Evolutionary conservation across 106 monocot genomes (phyloP).

Genomic region (Dioscorea dumetorum): DNA sequence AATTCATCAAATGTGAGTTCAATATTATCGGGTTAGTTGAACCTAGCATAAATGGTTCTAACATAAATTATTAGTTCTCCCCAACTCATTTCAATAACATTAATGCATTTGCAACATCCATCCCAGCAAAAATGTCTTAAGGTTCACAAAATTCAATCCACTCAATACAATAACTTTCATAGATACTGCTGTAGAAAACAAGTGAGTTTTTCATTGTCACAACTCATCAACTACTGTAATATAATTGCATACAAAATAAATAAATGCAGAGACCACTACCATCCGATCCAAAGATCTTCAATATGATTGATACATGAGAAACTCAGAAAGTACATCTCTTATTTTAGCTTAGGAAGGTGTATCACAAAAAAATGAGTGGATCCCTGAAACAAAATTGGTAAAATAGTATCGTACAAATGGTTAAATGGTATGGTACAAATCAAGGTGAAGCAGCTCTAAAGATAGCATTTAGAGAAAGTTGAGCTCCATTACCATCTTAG

Average conservation of each 20-base stretch:
- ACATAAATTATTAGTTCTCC: too few relatives aligned
- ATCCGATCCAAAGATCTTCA: background rate
- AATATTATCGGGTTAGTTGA: too few relatives aligned
- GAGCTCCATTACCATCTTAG: conserved; percentile 9
- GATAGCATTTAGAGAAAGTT: background rate
- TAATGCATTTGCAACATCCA: too few relatives aligned
- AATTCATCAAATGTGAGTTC: too few relatives aligned
- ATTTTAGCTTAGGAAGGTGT: background rate
- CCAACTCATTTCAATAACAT: background rate
- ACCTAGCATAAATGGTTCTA: too few relatives aligned
- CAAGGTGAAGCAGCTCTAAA: background rate
- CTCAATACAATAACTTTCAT: background rate
- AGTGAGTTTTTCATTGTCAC: background rate
- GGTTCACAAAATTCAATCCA: background rate
- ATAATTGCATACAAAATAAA: background rate
- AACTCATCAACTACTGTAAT: background rate
- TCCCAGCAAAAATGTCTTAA: background rate
- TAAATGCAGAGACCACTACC: background rate
- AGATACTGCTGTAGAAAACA: background rate
- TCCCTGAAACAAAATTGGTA: background rate
- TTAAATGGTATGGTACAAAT: background rate
- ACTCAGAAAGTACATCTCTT: conserved; percentile 1
- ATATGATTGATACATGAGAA: background rate
- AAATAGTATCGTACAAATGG: too few relatives aligned
- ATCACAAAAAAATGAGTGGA: background rate